phyloP scores from a whole-genome alignment of 176 grass and related monocot species.

The Musa beccarii region DNA sequence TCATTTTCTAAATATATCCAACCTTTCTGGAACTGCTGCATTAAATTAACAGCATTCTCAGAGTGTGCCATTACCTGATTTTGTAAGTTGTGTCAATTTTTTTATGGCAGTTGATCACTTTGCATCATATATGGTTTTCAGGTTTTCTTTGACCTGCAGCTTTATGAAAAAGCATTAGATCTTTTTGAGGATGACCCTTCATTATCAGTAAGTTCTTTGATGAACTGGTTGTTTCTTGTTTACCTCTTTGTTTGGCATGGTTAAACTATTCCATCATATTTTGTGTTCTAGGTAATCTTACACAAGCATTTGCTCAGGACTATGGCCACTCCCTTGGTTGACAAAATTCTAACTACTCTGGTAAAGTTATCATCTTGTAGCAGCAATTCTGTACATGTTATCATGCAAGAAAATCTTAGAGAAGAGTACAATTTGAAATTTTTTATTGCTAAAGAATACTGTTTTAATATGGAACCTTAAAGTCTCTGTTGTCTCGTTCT shows the following conservation, averaged over 20 bases:
- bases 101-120: neutral
- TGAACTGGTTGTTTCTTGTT: constrained; percentile 19
- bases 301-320: constrained; percentile 88
- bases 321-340: constrained; percentile 55
- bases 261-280: neutral
- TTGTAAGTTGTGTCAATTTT: constrained; percentile 2
- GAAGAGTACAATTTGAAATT: neutral
- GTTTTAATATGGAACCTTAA: neutral
- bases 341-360: constrained; percentile 66
- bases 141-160: constrained; percentile 83
- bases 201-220: constrained; percentile 61
- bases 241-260: constrained; percentile 18
- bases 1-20: neutral
- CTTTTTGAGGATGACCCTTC: constrained; percentile 77
- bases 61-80: neutral
- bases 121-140: constrained; percentile 26
- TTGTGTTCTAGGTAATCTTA: constrained; percentile 43
- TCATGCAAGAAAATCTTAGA: neutral
- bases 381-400: neutral
- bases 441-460: neutral
- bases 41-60: neutral
- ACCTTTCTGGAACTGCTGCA: neutral
- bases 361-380: constrained; percentile 34
- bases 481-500: neutral
- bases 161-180: constrained; percentile 91